Evolutionary conservation across 2,329 filamentous ascomycete genomes (phyloP).

Genomic region (Hansfordia pulvinata): DNA sequence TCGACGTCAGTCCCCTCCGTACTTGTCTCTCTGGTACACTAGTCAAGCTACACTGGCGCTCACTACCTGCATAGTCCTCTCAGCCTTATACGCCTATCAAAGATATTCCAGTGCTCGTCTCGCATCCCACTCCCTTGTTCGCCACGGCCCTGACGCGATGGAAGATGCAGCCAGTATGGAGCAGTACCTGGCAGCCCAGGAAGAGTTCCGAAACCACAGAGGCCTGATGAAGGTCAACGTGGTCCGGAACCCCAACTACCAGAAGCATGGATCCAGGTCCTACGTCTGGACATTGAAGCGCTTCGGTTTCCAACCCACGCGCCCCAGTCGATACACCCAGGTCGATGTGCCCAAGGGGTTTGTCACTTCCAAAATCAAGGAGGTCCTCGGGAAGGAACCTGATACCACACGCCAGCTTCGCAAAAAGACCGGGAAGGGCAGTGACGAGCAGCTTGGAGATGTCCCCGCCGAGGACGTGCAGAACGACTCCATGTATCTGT

Average conservation of each 20-base stretch:
- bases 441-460: slow-evolving; percentile 24
- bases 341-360: slow-evolving; percentile 30
- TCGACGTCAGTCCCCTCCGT: too few relatives aligned
- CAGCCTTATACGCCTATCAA: too few relatives aligned
- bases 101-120: too few relatives aligned
- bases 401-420: slow-evolving; percentile 31
- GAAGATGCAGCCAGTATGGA: slow-evolving; percentile 17
- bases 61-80: too few relatives aligned
- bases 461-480: slow-evolving; percentile 51
- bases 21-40: too few relatives aligned
- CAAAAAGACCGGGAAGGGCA: slow-evolving; percentile 23
- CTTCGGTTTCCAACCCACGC: slow-evolving; percentile 48
- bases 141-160: too few relatives aligned
- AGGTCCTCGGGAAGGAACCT: slow-evolving; percentile 31
- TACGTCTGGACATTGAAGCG: slow-evolving; percentile 49
- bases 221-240: slow-evolving; percentile 32
- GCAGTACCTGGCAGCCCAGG: slow-evolving; percentile 18
- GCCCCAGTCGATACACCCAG: slow-evolving; percentile 46
- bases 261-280: slow-evolving; percentile 44
- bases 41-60: too few relatives aligned
- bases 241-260: slow-evolving; percentile 44
- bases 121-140: too few relatives aligned
- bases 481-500: slow-evolving; percentile 54
- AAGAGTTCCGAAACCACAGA: slow-evolving; percentile 18
- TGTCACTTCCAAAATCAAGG: slow-evolving; percentile 22